Evolutionary conservation across 2,329 filamentous ascomycete species (phyloP).

Genomic region (Talaromyces sp.): DNA sequence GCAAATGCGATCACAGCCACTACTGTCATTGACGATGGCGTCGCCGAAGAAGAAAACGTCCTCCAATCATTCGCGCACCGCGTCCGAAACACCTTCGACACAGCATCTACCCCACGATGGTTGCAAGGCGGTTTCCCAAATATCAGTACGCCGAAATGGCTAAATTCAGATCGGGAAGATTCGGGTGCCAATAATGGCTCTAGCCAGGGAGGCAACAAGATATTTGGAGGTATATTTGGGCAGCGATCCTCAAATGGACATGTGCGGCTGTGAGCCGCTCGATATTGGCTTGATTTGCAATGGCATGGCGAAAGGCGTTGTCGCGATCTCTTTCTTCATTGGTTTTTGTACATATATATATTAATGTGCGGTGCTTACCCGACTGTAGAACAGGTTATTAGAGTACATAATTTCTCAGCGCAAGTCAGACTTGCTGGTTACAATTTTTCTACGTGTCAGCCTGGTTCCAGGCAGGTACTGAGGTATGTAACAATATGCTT

Average conservation of each 20-base stretch:
- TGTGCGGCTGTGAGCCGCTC: slow-evolving; percentile 33
- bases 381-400: neutral
- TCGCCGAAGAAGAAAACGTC: slow-evolving; percentile 67
- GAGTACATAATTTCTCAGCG: neutral
- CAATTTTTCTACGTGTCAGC: neutral
- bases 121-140: slow-evolving; percentile 61
- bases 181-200: slow-evolving; percentile 24
- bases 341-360: slow-evolving; percentile 2
- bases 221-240: slow-evolving; percentile 40
- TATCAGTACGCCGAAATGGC: slow-evolving; percentile 77
- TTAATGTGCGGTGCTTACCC: neutral
- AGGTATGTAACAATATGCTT: slow-evolving; percentile 4
- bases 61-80: slow-evolving; percentile 79
- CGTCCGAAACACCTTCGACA: slow-evolving; percentile 88
- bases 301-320: slow-evolving; percentile 28
- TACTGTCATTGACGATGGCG: slow-evolving; percentile 56
- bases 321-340: slow-evolving; percentile 2
- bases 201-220: slow-evolving; percentile 18
- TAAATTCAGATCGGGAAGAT: slow-evolving; percentile 54
- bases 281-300: slow-evolving; percentile 15
- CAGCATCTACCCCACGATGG: slow-evolving; percentile 77
- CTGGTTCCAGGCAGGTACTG: slow-evolving; percentile 7
- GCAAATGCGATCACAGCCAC: slow-evolving; percentile 18
- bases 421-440: neutral
- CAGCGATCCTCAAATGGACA: slow-evolving; percentile 38